A percentile compares a stretch with the other conserved stretches of the same genome.
Evolutionary conservation across 169 alveolate species (phyloP).

Genomic region (Eimeria brunetti): DNA sequence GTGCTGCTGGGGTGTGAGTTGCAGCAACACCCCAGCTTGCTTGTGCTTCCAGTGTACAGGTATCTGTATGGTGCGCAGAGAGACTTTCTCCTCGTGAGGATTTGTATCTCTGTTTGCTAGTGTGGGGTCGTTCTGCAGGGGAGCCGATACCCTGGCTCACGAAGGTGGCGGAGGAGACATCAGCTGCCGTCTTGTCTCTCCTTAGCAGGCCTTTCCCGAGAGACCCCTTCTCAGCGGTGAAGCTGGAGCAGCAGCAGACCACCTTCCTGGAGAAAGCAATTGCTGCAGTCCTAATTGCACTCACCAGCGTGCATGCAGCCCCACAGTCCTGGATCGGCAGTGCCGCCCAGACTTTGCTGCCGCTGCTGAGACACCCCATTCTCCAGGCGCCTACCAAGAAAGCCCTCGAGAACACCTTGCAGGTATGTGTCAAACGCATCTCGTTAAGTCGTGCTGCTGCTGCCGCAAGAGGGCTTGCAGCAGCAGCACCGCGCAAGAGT

Average conservation of each 20-base stretch:
- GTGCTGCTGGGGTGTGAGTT: background rate
- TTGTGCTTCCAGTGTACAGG: too few relatives aligned
- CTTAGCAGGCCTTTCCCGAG: slow-evolving; percentile 53
- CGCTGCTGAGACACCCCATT: slow-evolving; percentile 70
- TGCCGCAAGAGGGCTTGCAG: background rate
- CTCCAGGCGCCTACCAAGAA: slow-evolving; percentile 26
- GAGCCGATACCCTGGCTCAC: slow-evolving; percentile 70
- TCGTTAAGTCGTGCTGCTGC: background rate
- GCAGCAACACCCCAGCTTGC: too few relatives aligned
- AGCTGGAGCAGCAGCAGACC: background rate
- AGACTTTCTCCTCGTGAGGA: background rate
- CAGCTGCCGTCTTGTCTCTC: slow-evolving; percentile 50
- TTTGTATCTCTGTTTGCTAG: background rate
- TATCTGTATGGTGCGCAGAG: background rate
- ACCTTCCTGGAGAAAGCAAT: background rate
- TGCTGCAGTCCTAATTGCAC: slow-evolving; percentile 56
- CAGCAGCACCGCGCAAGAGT: background rate
- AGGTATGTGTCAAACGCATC: slow-evolving; percentile 32
- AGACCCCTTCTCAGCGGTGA: background rate
- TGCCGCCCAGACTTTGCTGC: slow-evolving; percentile 78
- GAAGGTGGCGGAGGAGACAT: slow-evolving; percentile 65
- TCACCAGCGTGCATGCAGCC: slow-evolving; percentile 78
- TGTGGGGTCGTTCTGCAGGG: slow-evolving; percentile 53
- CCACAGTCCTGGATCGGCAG: slow-evolving; percentile 81
- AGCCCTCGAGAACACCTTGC: slow-evolving; percentile 56